Evolutionary conservation across 1,284 basidiomycete species (phyloP), one percentile per base, ranked within the genome.

Genomic region (Cryptococcus amylolentus): DNA sequence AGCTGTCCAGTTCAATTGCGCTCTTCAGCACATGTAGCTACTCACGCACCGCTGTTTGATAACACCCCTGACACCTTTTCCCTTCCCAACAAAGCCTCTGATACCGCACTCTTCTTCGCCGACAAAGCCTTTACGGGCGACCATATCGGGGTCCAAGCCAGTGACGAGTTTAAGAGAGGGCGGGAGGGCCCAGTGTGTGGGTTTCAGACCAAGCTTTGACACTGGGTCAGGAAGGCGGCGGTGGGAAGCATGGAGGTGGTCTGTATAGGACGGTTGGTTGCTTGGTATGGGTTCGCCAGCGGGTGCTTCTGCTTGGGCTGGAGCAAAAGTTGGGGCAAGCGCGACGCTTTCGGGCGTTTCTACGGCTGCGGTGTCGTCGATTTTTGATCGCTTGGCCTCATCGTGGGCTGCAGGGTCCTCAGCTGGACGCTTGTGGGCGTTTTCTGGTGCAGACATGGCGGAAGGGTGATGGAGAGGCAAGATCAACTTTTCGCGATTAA

Each of bases 31-130:
- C 27, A 12, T 12, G 27, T 39, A 47, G 47, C 28, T 53, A 49
- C 42, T 50, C 5, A 64, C 81, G 59, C 60, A 91, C 92, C 92
- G 82, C 78, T 96, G 92, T 77, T 97, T 97, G 75, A 97, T 95
- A 68, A 96, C 93, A 8, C 90, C 93, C 49, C 87, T 82, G 61
- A 96, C 62, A 12, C 70, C 86, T 63, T 83, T 83, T n/a, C 87
- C 82, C 56, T 83, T 80, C 12, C 85, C 85, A 60, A 91, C 84
- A 75, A 93, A 96, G 67, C 91, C 88, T 8, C 88, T 88, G 55
- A 97, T 94, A 1, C 93, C 93, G 49, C 95, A 93, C 69, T 95
- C 88, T 7, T 81, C 80, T 75, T 97, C 91, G 54, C 85, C 78
- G 39, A 91, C 83, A 64, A 71, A 70, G 1, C 72, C 71, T 10